These are phyloP conservation scores for Leccinum pachyderme DNA, from an alignment of 1,284 basidiomycete species.

Conservation along the genomic window DNA sequence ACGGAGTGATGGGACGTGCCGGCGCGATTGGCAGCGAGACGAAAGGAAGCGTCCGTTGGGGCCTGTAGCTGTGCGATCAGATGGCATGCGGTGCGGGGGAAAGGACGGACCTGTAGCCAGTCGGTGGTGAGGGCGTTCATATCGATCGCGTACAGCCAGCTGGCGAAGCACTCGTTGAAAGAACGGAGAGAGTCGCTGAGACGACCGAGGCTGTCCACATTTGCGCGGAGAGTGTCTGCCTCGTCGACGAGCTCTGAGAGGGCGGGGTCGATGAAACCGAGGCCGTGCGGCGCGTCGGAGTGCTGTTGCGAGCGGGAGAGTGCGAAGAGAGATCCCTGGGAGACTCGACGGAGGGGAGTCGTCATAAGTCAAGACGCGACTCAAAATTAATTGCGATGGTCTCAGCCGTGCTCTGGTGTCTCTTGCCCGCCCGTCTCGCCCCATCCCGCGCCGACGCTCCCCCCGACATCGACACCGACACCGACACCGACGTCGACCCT, in stretches of 20 bases:
- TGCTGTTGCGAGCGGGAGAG: constrained; percentile 72
- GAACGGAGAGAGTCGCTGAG: constrained; percentile 76
- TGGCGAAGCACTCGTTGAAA: constrained; percentile 93
- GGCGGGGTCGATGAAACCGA: constrained; percentile 84
- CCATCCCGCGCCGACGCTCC: too few species aligned
- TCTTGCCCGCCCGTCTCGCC: constrained; percentile 27
- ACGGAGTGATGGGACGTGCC: constrained; percentile 39
- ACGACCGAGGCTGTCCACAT: constrained; percentile 68
- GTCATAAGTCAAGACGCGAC: constrained; percentile 5
- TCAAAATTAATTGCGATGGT: constrained; percentile 25
- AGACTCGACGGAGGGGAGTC: constrained; percentile 88
- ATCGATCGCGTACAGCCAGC: constrained; percentile 88
- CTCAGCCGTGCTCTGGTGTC: constrained; percentile 24
- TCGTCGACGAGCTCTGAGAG: constrained; percentile 88
- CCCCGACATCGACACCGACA: too few species aligned
- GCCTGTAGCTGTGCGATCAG: constrained; percentile 43
- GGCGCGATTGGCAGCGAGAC: too few species aligned
- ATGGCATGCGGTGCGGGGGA: neutral
- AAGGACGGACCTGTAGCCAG: constrained; percentile 74
- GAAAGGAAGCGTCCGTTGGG: constrained; percentile 62
- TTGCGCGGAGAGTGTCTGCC: constrained; percentile 74
- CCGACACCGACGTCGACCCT: constrained; percentile 7
- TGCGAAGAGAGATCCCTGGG: constrained; percentile 86
- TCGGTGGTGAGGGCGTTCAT: constrained; percentile 94
- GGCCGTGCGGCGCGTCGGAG: constrained; percentile 75